phyloP scores from a whole-genome alignment of 2,329 filamentous ascomycete species.

The Trichoderma sp. region DNA sequence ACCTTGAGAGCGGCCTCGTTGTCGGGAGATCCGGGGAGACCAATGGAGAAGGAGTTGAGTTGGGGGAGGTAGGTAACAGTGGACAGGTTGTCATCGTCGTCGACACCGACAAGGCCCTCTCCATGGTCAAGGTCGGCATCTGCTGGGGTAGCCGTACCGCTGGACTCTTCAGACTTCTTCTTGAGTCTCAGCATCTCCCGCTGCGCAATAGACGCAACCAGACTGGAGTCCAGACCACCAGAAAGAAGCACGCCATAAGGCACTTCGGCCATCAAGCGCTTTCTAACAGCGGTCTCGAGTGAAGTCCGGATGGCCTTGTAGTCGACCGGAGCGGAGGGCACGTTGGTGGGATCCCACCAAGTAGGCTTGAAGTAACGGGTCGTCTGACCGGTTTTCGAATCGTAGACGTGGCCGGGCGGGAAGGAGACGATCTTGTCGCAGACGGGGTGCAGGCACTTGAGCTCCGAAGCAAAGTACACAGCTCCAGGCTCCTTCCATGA shows the following conservation, averaged over 20 bases:
- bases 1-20: slow-evolving; percentile 89
- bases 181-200: slow-evolving; percentile 80
- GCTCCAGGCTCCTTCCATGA: slow-evolving; percentile 77
- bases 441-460: slow-evolving; percentile 88
- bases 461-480: slow-evolving; percentile 93
- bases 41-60: slow-evolving; percentile 98
- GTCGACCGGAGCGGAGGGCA: slow-evolving; percentile 78
- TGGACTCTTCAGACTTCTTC: slow-evolving; percentile 55
- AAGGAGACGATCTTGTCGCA: slow-evolving; percentile 95
- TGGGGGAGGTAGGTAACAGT: slow-evolving; percentile 90
- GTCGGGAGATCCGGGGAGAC: slow-evolving; percentile 87
- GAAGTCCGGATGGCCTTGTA: slow-evolving; percentile 76
- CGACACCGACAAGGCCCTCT: slow-evolving; percentile 85
- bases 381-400: slow-evolving; percentile 82
- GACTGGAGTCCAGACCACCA: slow-evolving; percentile 89
- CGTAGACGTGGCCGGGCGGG: slow-evolving; percentile 92
- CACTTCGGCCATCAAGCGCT: slow-evolving; percentile 97
- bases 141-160: slow-evolving; percentile 37
- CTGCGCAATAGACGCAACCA: slow-evolving; percentile 94
- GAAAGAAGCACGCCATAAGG: slow-evolving; percentile 95
- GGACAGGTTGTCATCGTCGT: slow-evolving; percentile 83
- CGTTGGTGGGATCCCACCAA: slow-evolving; percentile 82
- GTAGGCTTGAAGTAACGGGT: slow-evolving; percentile 87
- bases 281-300: slow-evolving; percentile 87
- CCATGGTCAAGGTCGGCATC: slow-evolving; percentile 54